Percentiles rank a stretch among this genome's conserved stretches.
Conservation (phyloP, 1,139 yeast species). For the Suhomyces atakaporum region DNA sequence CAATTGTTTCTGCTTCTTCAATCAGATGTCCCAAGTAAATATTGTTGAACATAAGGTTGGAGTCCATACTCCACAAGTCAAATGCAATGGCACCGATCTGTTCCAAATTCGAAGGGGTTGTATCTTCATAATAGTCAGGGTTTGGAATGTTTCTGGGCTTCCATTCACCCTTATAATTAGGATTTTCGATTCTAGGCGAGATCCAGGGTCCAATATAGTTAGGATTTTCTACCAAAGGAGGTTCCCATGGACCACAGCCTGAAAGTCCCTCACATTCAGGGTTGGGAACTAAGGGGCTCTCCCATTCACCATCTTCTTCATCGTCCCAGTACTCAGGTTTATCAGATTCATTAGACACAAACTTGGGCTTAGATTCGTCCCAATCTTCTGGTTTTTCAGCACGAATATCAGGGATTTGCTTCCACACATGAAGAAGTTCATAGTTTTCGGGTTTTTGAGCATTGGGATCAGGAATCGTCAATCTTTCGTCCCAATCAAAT, state of each 20-base stretch:
- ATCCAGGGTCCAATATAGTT: constrained; percentile 77
- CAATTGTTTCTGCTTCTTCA: constrained; percentile 78
- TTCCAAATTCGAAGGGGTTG: constrained; percentile 54
- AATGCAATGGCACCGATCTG: constrained; percentile 82
- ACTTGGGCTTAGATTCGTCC: constrained; percentile 64
- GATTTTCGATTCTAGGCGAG: constrained; percentile 68
- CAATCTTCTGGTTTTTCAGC: constrained; percentile 74
- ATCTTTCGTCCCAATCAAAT: constrained; percentile 72
- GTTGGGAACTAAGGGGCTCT: constrained; percentile 66
- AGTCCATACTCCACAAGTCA: constrained; percentile 88
- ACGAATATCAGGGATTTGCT: constrained; percentile 62
- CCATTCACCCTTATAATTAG: constrained; percentile 81
- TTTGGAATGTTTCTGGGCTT: constrained; percentile 64
- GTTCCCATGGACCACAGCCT: constrained; percentile 73
- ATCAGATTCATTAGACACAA: constrained; percentile 61
- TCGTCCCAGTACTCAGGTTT: constrained; percentile 84
- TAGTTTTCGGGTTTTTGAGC: constrained; percentile 75
- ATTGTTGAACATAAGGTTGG: constrained; percentile 74
- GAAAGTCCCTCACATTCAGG: constrained; percentile 61
- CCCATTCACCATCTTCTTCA: constrained; percentile 84
- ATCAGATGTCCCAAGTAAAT: constrained; percentile 83
- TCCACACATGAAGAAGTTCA: constrained; percentile 64
- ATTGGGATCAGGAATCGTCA: constrained; percentile 65
- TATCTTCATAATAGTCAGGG: constrained; percentile 67
- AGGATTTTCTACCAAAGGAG: constrained; percentile 68